These are phyloP conservation scores for Psidium friedrichsthalianum DNA, from an alignment of 345 rosid genomes.

Conservation along the genomic window DNA sequence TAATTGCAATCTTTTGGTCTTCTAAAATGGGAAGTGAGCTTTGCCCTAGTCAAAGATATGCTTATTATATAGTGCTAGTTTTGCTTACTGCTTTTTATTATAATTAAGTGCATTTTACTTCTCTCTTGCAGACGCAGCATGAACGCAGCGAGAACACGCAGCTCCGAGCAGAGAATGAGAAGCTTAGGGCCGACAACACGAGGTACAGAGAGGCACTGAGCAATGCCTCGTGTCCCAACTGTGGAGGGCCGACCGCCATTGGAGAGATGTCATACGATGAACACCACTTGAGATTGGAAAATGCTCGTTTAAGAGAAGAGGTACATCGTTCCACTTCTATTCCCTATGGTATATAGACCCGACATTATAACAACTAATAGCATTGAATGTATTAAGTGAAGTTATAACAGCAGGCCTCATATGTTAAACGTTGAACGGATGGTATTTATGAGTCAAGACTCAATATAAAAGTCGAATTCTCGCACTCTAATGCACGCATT, in stretches of 20 bases:
- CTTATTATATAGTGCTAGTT: neutral
- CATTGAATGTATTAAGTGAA: neutral
- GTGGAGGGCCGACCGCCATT: constrained; percentile 89
- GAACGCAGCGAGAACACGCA: constrained; percentile 81
- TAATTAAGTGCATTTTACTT: neutral
- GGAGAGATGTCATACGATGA: constrained; percentile 97
- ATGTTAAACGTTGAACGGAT: neutral
- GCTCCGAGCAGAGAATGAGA: constrained; percentile 77
- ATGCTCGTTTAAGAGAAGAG: constrained; percentile 85
- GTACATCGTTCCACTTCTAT: constrained; percentile 14
- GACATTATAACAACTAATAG: neutral
- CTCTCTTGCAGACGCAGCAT: constrained; percentile 53
- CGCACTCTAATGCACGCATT: neutral
- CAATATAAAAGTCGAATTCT: neutral
- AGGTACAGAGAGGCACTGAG: constrained; percentile 80
- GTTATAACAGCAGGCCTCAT: neutral
- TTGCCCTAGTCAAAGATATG: neutral
- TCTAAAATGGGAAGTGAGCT: neutral
- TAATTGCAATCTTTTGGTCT: neutral
- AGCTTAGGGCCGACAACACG: constrained; percentile 81
- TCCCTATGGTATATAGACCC: neutral
- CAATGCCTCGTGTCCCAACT: constrained; percentile 89
- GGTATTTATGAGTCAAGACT: neutral
- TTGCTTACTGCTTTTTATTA: neutral
- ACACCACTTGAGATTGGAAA: constrained; percentile 86